phyloP scores from a whole-genome alignment of 176 grass and related monocot species.

The Canna indica region DNA sequence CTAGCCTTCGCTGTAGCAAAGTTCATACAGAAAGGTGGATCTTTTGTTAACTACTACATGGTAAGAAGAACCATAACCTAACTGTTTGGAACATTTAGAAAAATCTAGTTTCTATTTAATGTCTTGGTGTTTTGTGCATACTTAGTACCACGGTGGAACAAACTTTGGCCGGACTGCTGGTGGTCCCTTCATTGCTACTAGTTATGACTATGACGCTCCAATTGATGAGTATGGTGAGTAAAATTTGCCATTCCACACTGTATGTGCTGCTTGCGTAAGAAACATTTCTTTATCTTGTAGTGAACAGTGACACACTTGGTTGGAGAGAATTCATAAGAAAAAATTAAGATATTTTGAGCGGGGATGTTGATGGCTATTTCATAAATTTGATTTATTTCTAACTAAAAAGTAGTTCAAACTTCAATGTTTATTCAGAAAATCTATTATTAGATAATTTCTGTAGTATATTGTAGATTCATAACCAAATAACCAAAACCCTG shows the following conservation, averaged over 20 bases:
- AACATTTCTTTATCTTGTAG: too few species aligned
- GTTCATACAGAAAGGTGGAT: constrained; percentile 97
- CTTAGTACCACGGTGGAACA: constrained; percentile 96
- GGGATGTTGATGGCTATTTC: too few species aligned
- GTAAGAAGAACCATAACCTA: constrained; percentile 20
- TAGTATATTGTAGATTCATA: too few species aligned
- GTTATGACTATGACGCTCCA: constrained; percentile 98
- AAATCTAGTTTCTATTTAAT: neutral
- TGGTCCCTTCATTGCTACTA: constrained; percentile 93
- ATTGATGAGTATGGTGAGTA: constrained; percentile 92
- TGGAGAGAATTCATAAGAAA: too few species aligned
- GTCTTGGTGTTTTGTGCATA: constrained; percentile 3
- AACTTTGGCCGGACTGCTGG: constrained; percentile 95
- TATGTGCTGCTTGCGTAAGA: too few species aligned
- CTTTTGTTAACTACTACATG: constrained; percentile 99
- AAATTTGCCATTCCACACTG: neutral
- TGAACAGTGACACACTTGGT: too few species aligned
- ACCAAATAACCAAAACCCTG: too few species aligned
- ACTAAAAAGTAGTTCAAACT: too few species aligned
- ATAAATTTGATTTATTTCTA: too few species aligned
- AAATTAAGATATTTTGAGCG: too few species aligned
- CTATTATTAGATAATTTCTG: too few species aligned
- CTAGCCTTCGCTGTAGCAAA: constrained; percentile 86
- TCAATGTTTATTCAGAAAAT: too few species aligned
- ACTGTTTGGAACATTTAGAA: neutral